phyloP scores from a whole-genome alignment of 2,329 filamentous ascomycete genomes.

The Teratosphaeria epicoccoides region DNA sequence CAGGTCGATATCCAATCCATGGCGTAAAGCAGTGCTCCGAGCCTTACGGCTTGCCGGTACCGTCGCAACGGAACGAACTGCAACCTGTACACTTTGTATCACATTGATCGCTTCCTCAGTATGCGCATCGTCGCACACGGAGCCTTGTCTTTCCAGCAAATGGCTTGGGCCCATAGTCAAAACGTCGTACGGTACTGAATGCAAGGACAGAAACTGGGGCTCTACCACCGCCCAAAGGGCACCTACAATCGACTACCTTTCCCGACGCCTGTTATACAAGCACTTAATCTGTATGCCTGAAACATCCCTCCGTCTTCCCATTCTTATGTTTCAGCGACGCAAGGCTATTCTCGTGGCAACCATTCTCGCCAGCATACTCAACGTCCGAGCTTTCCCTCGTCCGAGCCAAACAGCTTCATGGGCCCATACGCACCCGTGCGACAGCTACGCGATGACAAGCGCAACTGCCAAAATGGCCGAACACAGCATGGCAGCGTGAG shows the following conservation, averaged over 20 bases:
- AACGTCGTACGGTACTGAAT: neutral
- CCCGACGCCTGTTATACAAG: neutral
- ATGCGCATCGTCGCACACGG: neutral
- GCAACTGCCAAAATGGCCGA: conserved; percentile 4
- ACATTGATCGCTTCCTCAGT: neutral
- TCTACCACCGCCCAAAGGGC: neutral
- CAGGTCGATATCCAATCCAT: neutral
- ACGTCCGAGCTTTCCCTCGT: neutral
- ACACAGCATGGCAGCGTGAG: conserved; percentile 3
- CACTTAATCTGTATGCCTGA: neutral
- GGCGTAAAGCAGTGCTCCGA: conserved; percentile 1
- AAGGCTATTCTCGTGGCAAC: neutral
- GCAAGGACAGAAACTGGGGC: neutral
- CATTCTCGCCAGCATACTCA: neutral
- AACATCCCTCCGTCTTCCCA: neutral
- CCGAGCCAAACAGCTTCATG: neutral
- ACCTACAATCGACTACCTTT: neutral
- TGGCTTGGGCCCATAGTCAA: neutral
- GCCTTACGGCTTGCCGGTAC: conserved; percentile 1
- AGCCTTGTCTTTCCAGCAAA: conserved; percentile 2
- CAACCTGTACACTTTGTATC: neutral
- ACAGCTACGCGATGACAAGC: conserved; percentile 1
- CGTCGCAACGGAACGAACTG: neutral
- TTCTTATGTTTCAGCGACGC: neutral
- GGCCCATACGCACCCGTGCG: neutral